Conservation (phyloP, 768 basidiomycete species). For the Cystoderma amianthinum region DNA sequence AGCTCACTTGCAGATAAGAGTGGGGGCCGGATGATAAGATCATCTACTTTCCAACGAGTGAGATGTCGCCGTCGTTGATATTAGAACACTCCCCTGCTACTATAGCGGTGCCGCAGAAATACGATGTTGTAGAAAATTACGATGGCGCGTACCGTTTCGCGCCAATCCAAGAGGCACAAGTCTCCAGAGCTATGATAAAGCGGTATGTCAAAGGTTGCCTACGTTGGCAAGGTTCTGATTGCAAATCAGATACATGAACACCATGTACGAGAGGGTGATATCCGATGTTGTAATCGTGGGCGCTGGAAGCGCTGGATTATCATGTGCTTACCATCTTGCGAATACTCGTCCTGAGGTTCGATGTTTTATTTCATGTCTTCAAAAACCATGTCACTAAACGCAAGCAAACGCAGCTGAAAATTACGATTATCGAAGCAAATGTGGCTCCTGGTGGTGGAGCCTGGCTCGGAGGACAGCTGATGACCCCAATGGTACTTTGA, state of each 20-base stretch:
- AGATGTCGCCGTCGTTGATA: slow-evolving; percentile 10
- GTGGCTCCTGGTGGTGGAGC: slow-evolving; percentile 78
- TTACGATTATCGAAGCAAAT: slow-evolving; percentile 62
- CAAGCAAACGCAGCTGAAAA: slow-evolving; percentile 29
- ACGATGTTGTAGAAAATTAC: slow-evolving; percentile 45
- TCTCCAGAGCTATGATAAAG: slow-evolving; percentile 73
- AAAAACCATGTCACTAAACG: background rate
- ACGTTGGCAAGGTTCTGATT: no score
- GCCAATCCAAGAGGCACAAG: slow-evolving; percentile 70
- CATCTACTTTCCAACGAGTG: background rate
- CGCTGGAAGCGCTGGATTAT: slow-evolving; percentile 62
- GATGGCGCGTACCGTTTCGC: slow-evolving; percentile 63
- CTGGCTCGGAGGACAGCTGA: slow-evolving; percentile 74
- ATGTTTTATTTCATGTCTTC: slow-evolving; percentile 2
- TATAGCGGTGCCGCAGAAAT: slow-evolving; percentile 13
- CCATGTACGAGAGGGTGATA: slow-evolving; percentile 67
- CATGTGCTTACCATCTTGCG: slow-evolving; percentile 69
- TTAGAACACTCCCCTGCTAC: slow-evolving; percentile 1
- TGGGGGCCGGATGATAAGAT: background rate
- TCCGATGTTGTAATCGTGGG: slow-evolving; percentile 78
- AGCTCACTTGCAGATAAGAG: background rate
- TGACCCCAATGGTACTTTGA: slow-evolving; percentile 63
- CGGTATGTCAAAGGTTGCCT: slow-evolving; percentile 32
- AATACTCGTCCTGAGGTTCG: slow-evolving; percentile 57
- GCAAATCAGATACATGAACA: slow-evolving; percentile 61